Evolutionary conservation across 768 basidiomycete genomes (phyloP), one percentile per base, ranked within the genome.

Genomic region (Leccinellum luteum): DNA sequence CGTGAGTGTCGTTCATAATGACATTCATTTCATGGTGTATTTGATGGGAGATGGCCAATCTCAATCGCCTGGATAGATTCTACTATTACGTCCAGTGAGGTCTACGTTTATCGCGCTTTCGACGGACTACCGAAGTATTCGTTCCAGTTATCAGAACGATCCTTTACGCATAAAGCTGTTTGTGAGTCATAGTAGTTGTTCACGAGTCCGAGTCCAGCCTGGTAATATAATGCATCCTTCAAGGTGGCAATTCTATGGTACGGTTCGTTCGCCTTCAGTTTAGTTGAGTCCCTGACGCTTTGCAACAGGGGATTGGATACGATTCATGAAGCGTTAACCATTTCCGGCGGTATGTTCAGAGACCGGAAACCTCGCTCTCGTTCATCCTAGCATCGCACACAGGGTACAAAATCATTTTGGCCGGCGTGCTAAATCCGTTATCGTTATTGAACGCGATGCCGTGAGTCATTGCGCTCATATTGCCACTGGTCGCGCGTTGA

Each of bases 181-280:
- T 19, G 64, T 65, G 15, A 65, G 64, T 52, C 35, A 17, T 7
- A n/a, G n/a, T n/a, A n/a, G 9, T 38, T n/a, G 0, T 28, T 27
- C 10, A 48, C 12, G 32, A 14, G 15, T 23, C 1, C 1, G 6
- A n/a, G n/a, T n/a, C n/a, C n/a, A n/a, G n/a, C 4, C 14, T 31
- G 6, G 27, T 57, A 14, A 48, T 9, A 14, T 27, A 38, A 13
- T 13, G 3, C 15, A 1, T 28, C 28, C 23, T 25, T 43, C 1
- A n/a, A 65, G 64, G 64, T 62, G 8, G 51, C 53, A 15, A 48
- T 10, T 8, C 1, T 64, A 35, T 64, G 63, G 63, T 65, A 4
- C 14, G 1, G 2, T 2, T 6, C 13, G 10, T 6, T 5, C 19
- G 15, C 3, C 15, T 9, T 41, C 2, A 0, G 15, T 25, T 41